Base-by-base conservation (phyloP, 169 alveolate genomes). In the Cystoisospora suis region DNA sequence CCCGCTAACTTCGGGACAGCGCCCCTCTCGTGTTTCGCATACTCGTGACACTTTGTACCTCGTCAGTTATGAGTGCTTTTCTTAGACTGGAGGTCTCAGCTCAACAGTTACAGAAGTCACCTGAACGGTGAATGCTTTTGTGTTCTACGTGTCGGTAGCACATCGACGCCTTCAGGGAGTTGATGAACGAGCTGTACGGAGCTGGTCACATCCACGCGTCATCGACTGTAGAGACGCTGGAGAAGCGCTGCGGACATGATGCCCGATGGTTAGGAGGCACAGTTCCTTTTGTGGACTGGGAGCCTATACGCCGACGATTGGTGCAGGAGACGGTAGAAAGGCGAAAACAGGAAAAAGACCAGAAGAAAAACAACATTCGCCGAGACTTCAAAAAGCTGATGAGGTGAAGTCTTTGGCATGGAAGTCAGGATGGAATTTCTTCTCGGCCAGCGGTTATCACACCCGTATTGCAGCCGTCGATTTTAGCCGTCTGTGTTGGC, bases 151-250 rank as follows among this genome's bases (percentile, higher is more conserved):
- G 12, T 12, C 65, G 65, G n/a, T 80, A 83, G 89, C 89, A 45
- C 47, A 83, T 83, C 65, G 89, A 83, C 44, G 89, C 89, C 32
- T 58, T 83, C 61, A 27, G 89, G 3, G 80, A 34, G 80, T 45
- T 83, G 77, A 32, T 83, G 81, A 65, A 83, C 45, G 89, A 83
- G 80, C 72, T 65, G 15, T 29, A 40, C 46, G 81, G 32, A 3
- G 42, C 47, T 32, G 89, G 89, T 40, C 89, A 83, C 45, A 45
- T 83, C 29, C 89, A 83, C 70, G 69, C 89, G n/a, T 83, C 89
- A 42, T 83, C 89, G 42, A 83, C 89, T 17, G 89, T 83, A 23
- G 89, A 83, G 81, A 83, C 89, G 0, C 89, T 83, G 15, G 89
- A 56, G 61, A 38, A 58, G 29, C 69, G 89, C 79, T 83, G 69